Evolutionary conservation across 2,329 filamentous ascomycete species (phyloP), one percentile per base, ranked within the genome.

Genomic region (Colletotrichum sp.): DNA sequence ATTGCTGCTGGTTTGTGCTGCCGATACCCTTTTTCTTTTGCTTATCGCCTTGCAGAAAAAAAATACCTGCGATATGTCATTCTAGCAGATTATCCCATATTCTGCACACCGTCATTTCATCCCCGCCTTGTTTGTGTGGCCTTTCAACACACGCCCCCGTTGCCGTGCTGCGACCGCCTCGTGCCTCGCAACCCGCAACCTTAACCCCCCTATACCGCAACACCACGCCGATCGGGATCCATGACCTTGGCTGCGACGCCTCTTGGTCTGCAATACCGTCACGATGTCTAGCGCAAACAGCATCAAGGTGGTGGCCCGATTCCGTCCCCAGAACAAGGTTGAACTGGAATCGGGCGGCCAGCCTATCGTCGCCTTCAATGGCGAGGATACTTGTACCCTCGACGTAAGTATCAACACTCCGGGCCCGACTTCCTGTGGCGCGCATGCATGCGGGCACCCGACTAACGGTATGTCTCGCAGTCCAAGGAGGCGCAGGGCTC

Each of bases 261-360:
- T 60, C 36, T 68, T 60, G 65, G 71, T 77, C 72, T 75, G 67
- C 52, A 76, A 52, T 78, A 79, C 78, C 81, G 81, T 81, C 87
- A 86, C 80, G 84, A 91, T 90, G 89, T 91, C 90, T 75, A 87
- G 88, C 85, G 87, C 88, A 81, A 92, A 92, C 83, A 93, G 89
- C 83, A 93, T 94, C 89, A 93, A 91, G 95, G 97, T 99, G 85
- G 96, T 99, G 85, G 96, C 96, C 89, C 95, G 97, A 83, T 99
- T 99, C 88, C 93, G 97, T 84, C 97, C 97, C 81, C 96, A 98
- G 88, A 99, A 99, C 90, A 95, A 95, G 88, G 87, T 97, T 86
- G 97, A 99, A 89, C 90, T 98, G 84, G 93, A 93, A 77, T 96
- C 94, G 83, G 96, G 96, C 85, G 96, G 96, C 85, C 93, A 97